These are phyloP conservation scores for Debaryomyces maramus DNA, from an alignment of 805 yeast genomes.

Conservation along the genomic window DNA sequence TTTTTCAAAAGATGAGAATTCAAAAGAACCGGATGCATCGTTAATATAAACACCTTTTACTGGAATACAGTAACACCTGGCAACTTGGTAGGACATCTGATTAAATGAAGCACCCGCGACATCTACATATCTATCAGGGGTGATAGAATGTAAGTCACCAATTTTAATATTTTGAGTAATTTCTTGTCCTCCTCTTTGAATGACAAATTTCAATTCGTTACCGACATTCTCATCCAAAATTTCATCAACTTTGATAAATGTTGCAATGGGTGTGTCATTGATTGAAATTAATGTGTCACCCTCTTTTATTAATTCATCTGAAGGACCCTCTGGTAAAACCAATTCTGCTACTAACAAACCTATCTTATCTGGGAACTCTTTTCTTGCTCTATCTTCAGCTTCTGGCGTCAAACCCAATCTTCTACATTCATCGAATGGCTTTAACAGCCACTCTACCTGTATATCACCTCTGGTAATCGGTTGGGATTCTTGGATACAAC, in stretches of 20 bases:
- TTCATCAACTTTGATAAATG: conserved; percentile 80
- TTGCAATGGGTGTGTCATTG: conserved; percentile 60
- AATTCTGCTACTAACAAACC: conserved; percentile 84
- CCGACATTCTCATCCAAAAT: conserved; percentile 75
- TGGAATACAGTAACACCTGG: conserved; percentile 79
- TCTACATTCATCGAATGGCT: conserved; percentile 88
- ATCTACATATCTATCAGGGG: conserved; percentile 78
- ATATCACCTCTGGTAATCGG: conserved; percentile 87
- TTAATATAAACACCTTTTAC: conserved; percentile 81
- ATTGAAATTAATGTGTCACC: conserved; percentile 83
- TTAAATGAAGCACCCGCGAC: conserved; percentile 88
- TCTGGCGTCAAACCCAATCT: conserved; percentile 79
- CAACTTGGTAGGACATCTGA: conserved; percentile 83
- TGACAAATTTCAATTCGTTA: conserved; percentile 48
- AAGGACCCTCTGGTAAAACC: conserved; percentile 83
- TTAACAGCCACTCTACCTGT: conserved; percentile 84
- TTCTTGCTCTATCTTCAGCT: conserved; percentile 69
- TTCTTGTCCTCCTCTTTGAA: conserved; percentile 76
- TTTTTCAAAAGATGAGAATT: conserved; percentile 54
- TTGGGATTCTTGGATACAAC: conserved; percentile 58
- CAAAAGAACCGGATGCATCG: conserved; percentile 77
- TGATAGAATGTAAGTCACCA: conserved; percentile 75
- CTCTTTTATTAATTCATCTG: conserved; percentile 68
- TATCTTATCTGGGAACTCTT: conserved; percentile 66
- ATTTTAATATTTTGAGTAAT: conserved; percentile 52